Base-by-base conservation (phyloP, 257 asterid species). In the Jacaranda copaia region DNA sequence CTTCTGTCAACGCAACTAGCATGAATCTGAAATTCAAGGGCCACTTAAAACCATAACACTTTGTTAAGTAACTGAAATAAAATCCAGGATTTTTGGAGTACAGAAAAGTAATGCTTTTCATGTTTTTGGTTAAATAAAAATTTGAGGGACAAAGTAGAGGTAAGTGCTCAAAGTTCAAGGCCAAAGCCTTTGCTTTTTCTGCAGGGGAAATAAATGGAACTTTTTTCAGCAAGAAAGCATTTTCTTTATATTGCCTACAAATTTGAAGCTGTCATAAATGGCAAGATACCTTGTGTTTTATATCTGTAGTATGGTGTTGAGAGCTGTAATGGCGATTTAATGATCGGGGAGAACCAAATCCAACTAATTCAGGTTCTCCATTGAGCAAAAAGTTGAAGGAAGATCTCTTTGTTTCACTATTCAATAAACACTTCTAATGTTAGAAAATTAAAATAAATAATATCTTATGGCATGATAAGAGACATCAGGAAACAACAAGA, bases 281-380 rank as follows among this genome's bases (percentile, higher is more conserved):
- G 13, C 57, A 73, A 65, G 46, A 32, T 53, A 90, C 91, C 95
- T 85, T 88, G 85, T 68, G 58, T 75, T 88, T 85, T 39, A 74
- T 78, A 77, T 76, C 76, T 12, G 55, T 46, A 32, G 63, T 42
- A 57, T 45, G 73, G 39, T 48, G 48, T 46, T 80, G 88, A 77
- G 90, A 82, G 80, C 87, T 81, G 84, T 73, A 88, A 71, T 72
- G 70, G 64, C 75, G 78, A 42, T 72, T 57, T 5, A 66, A 76
- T 16, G 56, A 14, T 57, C 72, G 75, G 11, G 40, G 39, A 70
- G 82, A 40, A 64, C 79, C 73, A 69, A 39, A 51, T 75, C 88
- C 77, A 67, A 70, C 70, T 15, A 73, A 70, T 57, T 76, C 72
- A 59, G 82, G 75, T 61, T 71, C 81, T 68, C 52, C 77, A 73